Evolutionary conservation across 140 eudicot genomes (phyloP).

Genomic region (Erigeron philadelphicus): DNA sequence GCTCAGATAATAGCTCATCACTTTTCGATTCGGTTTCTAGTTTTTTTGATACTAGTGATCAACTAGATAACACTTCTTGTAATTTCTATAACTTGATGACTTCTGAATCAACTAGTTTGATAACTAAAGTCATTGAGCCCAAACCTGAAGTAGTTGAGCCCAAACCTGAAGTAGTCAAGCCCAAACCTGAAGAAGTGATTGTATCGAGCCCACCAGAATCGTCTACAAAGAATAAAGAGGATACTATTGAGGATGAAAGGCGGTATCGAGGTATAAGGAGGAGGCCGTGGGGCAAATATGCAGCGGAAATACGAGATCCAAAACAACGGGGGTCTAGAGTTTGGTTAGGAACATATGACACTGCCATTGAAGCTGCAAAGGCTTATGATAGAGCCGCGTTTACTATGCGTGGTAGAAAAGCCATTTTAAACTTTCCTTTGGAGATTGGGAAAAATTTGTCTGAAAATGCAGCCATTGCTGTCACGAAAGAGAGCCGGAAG

Average conservation of each 20-base stretch:
- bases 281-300: constrained; percentile 25
- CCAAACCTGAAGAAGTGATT: neutral
- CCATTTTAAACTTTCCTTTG: constrained; percentile 21
- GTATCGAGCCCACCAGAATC: too few species aligned
- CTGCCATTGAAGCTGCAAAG: constrained; percentile 22
- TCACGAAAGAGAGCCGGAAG: constrained; percentile 12
- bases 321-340: constrained; percentile 17
- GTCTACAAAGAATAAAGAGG: neutral
- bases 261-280: constrained; percentile 22
- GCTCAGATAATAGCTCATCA: constrained; percentile 15
- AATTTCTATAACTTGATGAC: neutral
- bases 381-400: constrained; percentile 28
- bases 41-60: neutral
- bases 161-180: too few species aligned
- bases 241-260: neutral
- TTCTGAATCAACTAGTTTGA: neutral
- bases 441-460: constrained; percentile 2
- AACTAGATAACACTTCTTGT: constrained; percentile 1
- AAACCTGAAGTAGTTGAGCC: neutral
- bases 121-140: neutral
- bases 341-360: constrained; percentile 23
- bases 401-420: constrained; percentile 21
- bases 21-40: constrained; percentile 21
- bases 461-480: neutral
- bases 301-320: constrained; percentile 28